A percentile compares a stretch with the other conserved stretches of the same genome.
phyloP scores from a whole-genome alignment of 257 asterid species.

The Solanum virginianum region DNA sequence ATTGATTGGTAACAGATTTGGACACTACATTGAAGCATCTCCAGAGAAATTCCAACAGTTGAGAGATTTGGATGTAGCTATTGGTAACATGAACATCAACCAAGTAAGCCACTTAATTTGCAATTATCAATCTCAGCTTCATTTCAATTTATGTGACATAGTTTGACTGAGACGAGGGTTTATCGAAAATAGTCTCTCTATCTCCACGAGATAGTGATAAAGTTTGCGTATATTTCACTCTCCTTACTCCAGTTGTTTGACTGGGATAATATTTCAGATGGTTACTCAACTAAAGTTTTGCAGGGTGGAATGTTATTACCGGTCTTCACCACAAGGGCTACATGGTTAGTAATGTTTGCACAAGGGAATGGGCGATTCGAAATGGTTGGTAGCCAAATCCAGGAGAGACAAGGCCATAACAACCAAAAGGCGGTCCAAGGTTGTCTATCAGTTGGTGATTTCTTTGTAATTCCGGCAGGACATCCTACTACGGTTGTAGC shows the following conservation, averaged over 20 bases:
- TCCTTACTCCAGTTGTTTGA: no score
- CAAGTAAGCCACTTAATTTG: slow-evolving; percentile 7
- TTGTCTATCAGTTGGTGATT: slow-evolving; percentile 25
- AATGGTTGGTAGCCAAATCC: slow-evolving; percentile 17
- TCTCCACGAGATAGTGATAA: no score
- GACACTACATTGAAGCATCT: slow-evolving; percentile 18
- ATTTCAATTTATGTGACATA: neutral
- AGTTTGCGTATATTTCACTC: no score
- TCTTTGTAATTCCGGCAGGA: slow-evolving; percentile 27
- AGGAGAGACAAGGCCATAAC: neutral
- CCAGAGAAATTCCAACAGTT: slow-evolving; percentile 19
- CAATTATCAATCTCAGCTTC: no score
- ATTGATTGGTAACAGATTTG: slow-evolving; percentile 8
- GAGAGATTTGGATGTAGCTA: slow-evolving; percentile 11
- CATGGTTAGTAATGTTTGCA: slow-evolving; percentile 14
- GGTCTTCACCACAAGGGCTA: slow-evolving; percentile 23
- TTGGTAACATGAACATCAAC: slow-evolving; percentile 28
- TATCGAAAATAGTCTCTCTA: no score
- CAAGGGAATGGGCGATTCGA: slow-evolving; percentile 27
- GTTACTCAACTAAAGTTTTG: neutral
- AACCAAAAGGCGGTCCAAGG: slow-evolving; percentile 12
- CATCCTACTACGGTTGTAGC: slow-evolving; percentile 29
- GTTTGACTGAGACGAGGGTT: neutral
- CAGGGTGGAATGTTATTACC: slow-evolving; percentile 43
- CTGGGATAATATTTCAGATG: no score